Percentiles rank a stretch among this genome's conserved stretches.
Evolutionary conservation across 345 rosid species (phyloP).

Genomic region (Brassica nigra): DNA sequence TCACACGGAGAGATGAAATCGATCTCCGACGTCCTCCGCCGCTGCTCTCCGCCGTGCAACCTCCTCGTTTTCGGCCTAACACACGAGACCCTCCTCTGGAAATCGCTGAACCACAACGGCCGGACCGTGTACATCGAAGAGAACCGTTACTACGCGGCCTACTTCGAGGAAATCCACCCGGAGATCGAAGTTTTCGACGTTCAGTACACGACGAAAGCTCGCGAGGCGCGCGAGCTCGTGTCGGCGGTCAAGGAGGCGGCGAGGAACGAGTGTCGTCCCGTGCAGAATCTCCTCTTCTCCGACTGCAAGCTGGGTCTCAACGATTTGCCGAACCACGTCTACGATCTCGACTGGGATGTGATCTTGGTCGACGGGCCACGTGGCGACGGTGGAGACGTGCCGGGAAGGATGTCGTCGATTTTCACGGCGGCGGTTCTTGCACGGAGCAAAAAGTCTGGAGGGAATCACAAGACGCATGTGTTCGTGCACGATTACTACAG

Average conservation of each 20-base stretch:
- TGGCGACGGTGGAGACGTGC: conserved; percentile 67
- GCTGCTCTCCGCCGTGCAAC: conserved; percentile 84
- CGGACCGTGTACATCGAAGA: conserved; percentile 88
- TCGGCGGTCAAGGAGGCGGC: conserved; percentile 57
- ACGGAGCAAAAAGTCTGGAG: conserved; percentile 69
- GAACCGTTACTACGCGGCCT: conserved; percentile 92
- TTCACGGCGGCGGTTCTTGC: conserved; percentile 94
- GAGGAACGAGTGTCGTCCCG: conserved; percentile 81
- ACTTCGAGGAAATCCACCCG: conserved; percentile 83
- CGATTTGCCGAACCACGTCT: conserved; percentile 90
- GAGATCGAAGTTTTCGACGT: conserved; percentile 91
- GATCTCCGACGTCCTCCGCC: conserved; percentile 77
- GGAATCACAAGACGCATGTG: conserved; percentile 73
- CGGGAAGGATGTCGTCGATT: conserved; percentile 89
- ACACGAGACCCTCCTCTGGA: conserved; percentile 94
- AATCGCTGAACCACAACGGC: conserved; percentile 83
- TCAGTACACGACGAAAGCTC: conserved; percentile 81
- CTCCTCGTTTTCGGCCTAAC: conserved; percentile 89
- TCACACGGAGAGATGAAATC: conserved; percentile 67
- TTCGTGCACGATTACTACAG: conserved; percentile 89
- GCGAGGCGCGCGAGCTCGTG: conserved; percentile 63
- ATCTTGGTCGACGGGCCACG: conserved; percentile 94
- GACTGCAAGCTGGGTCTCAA: conserved; percentile 84
- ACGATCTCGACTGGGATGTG: conserved; percentile 95
- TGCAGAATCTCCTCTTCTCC: conserved; percentile 85